Base-by-base conservation (phyloP, 129 eudicot genomes). In the carrot (Daucus carota) region DNA sequence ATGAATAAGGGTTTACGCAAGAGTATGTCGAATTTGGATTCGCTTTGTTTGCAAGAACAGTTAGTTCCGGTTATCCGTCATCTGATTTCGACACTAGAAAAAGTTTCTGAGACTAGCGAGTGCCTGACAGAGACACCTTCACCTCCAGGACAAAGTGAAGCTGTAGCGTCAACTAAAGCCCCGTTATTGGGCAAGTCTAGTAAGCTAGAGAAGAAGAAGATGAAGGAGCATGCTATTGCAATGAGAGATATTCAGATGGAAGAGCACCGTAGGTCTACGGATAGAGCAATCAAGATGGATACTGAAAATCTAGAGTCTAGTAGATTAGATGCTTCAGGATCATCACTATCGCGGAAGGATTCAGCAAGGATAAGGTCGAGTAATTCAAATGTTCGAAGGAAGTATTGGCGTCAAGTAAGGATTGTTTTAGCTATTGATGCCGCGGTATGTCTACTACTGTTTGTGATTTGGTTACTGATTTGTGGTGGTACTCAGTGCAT, bases 321-420 rank as follows among this genome's bases (percentile, higher is more conserved):
- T 77, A 80, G 73, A 76, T 86, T 76, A 70, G 85, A 77, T 45
- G 81, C 70, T 9, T 60, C 86, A 32, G 76, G 75, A 28, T 75
- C 85, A 57, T 80, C 87, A 42, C 38, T 86, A 31, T 47, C 83
- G 20, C 78, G 77, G 22, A 88, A 84, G 75, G 93, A 90, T 68
- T 79, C 52, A 3, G 81, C 83, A 52, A 81, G 83, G 77, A 72
- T 20, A 29, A 91, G 91, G 46, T 76, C 89, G 45, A 82, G 81
- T 73, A 60, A 86, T 77, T 89, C 81, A 74, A 80, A 74, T 52
- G 24, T 85, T 28, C 73, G 85, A 48, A 84, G 81, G 26, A 91
- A 85, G 76, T 92, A 90, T 92, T 89, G 97, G 59, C 89, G 89
- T 9, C 93, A 87, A 82, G 90, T 92, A 73, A 68, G 96, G 71